Percentiles rank a stretch among this genome's conserved stretches.
Evolutionary conservation across 164 flowering plant species (phyloP).

Genomic region (Nymphaea colorata): DNA sequence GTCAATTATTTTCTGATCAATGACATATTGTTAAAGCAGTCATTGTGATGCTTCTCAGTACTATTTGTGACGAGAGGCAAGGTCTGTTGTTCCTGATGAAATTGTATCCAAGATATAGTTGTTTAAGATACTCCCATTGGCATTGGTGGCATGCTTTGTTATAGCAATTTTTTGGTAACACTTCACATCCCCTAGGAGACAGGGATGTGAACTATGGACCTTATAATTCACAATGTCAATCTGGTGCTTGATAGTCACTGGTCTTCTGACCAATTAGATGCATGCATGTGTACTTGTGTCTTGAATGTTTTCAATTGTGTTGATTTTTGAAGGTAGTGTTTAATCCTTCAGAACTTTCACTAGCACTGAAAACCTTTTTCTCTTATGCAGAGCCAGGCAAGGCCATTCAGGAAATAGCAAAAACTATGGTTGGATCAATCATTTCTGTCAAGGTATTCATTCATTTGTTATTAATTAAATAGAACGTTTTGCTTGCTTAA

Average conservation of each 20-base stretch:
- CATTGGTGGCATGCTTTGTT: too few relatives aligned
- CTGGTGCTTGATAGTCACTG: neutral
- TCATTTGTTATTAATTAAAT: neutral
- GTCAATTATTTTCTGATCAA: too few relatives aligned
- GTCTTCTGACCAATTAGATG: too few relatives aligned
- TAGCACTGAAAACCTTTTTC: neutral
- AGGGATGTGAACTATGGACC: neutral
- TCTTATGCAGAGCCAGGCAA: constrained; percentile 49
- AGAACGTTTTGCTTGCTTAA: neutral
- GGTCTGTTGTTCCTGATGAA: too few relatives aligned
- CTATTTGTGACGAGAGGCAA: too few relatives aligned
- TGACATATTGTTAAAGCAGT: too few relatives aligned
- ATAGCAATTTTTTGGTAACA: too few relatives aligned
- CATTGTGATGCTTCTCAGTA: too few relatives aligned
- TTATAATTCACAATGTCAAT: neutral
- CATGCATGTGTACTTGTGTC: neutral
- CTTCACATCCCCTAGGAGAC: too few relatives aligned
- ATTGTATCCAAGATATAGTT: too few relatives aligned
- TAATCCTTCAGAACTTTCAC: neutral
- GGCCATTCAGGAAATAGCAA: constrained; percentile 57
- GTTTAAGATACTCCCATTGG: too few relatives aligned
- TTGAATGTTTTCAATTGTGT: neutral
- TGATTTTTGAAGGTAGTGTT: neutral
- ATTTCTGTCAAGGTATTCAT: constrained; percentile 62
- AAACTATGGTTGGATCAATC: constrained; percentile 45